These are phyloP conservation scores for Metschnikowia sp. DNA, from an alignment of 805 yeast genomes.

Conservation along the genomic window DNA sequence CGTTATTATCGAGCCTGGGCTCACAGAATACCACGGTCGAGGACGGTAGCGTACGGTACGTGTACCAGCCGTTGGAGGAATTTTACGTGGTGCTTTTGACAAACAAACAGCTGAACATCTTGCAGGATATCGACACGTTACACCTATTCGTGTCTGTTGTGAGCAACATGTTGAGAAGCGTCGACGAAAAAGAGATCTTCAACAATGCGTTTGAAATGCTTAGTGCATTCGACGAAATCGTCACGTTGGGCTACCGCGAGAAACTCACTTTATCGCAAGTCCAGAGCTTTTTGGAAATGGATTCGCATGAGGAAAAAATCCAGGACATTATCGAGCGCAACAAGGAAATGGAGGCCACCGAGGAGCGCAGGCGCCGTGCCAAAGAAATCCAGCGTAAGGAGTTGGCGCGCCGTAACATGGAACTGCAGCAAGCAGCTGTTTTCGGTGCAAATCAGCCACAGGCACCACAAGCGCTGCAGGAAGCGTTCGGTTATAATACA, in stretches of 20 bases:
- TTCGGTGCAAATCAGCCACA: constrained; percentile 5
- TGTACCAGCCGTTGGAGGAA: constrained; percentile 94
- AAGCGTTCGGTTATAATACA: constrained; percentile 13
- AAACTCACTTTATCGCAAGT: constrained; percentile 79
- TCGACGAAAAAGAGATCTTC: constrained; percentile 80
- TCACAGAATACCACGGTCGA: constrained; percentile 93
- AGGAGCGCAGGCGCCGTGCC: constrained; percentile 94
- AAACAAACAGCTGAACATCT: constrained; percentile 83
- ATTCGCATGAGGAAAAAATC: constrained; percentile 96
- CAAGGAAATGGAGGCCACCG: constrained; percentile 95
- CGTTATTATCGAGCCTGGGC: constrained; percentile 62
- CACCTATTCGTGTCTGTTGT: constrained; percentile 81
- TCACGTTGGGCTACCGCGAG: constrained; percentile 86
- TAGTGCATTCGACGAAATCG: constrained; percentile 91
- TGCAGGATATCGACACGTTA: constrained; percentile 92
- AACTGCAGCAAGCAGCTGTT: constrained; percentile 28
- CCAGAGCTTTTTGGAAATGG: constrained; percentile 90
- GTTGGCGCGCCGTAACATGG: constrained; percentile 60
- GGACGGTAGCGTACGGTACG: constrained; percentile 86
- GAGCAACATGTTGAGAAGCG: constrained; percentile 62
- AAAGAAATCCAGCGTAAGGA: constrained; percentile 83
- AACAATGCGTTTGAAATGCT: constrained; percentile 84
- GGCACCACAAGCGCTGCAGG: constrained; percentile 1
- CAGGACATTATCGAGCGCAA: constrained; percentile 96
- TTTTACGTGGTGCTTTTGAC: constrained; percentile 88